Percentiles rank a stretch among this genome's conserved stretches.
Evolutionary conservation across 176 grass and related monocot genomes (phyloP).

Genomic region (bread wheat (Triticum aestivum)): DNA sequence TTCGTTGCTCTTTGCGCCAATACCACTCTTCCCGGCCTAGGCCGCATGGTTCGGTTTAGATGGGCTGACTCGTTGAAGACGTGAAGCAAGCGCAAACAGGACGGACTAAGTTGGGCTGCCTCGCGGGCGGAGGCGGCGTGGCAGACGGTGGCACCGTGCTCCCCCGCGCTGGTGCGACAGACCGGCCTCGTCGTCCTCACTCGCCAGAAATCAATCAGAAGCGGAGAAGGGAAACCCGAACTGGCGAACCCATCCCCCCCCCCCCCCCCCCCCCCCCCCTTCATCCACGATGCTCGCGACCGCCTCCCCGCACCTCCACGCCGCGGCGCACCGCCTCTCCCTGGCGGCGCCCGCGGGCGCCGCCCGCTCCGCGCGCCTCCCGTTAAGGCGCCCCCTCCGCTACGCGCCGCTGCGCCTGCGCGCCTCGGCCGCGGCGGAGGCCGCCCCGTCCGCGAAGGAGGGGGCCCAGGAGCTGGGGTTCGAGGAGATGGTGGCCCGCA

Average conservation of each 20-base stretch:
- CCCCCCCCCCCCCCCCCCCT: background rate
- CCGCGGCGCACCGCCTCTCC: conserved; percentile 28
- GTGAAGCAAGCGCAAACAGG: no score
- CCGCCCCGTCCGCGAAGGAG: conserved; percentile 39
- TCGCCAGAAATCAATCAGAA: background rate
- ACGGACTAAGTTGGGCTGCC: background rate
- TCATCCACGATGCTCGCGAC: conserved; percentile 37
- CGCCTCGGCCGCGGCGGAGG: conserved; percentile 22
- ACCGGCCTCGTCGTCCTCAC: background rate
- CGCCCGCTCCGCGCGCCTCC: background rate
- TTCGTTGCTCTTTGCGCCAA: no score
- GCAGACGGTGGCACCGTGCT: background rate
- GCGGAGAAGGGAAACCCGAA: background rate
- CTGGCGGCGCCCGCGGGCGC: background rate
- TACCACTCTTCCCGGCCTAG: no score
- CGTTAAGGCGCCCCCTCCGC: background rate
- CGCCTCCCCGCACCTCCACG: conserved; percentile 28
- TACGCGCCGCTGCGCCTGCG: conserved; percentile 27
- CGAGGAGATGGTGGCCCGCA: conserved; percentile 65
- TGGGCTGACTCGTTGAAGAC: no score
- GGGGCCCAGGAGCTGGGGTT: conserved; percentile 48
- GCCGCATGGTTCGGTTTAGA: no score
- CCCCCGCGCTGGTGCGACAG: background rate
- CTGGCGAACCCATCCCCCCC: background rate
- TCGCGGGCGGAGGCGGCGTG: background rate